Conservation (phyloP, 805 yeast genomes). For the Dipodascus albidus region DNA sequence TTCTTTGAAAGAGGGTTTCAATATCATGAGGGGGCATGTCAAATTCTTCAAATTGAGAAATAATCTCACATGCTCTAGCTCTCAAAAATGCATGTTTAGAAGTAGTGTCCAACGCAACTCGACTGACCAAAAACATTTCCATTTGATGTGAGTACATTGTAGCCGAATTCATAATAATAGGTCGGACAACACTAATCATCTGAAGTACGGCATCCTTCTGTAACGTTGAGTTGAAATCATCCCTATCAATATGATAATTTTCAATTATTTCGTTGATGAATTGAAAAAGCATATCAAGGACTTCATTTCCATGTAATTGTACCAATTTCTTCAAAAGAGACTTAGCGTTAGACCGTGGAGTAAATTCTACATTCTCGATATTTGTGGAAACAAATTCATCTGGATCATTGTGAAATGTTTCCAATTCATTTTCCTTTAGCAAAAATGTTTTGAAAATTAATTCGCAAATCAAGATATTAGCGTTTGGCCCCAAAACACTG, state of each 20-base stretch:
- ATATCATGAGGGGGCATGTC: conserved; percentile 53
- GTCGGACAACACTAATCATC: neutral
- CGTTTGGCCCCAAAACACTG: neutral
- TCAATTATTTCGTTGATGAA: neutral
- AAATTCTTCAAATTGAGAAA: conserved; percentile 53
- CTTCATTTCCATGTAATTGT: neutral
- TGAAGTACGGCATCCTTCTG: neutral
- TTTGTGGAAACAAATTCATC: neutral
- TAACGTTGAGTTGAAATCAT: neutral
- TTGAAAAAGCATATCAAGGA: neutral
- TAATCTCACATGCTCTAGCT: conserved; percentile 40
- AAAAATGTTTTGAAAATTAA: neutral
- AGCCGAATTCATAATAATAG: neutral
- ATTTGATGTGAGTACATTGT: conserved; percentile 23
- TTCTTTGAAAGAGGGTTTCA: conserved; percentile 37
- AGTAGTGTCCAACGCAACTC: conserved; percentile 61
- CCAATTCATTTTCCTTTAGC: neutral
- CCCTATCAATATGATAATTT: neutral
- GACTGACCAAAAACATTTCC: conserved; percentile 52
- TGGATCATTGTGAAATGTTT: neutral
- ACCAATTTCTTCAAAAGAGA: neutral
- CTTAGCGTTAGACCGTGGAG: neutral
- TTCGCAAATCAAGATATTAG: neutral
- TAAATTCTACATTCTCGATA: neutral
- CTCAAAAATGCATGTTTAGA: conserved; percentile 55